Percentiles rank a stretch among this genome's conserved stretches.
Evolutionary conservation across 495 filamentous ascomycete species (phyloP).

Genomic region (Ramalina peruviana): DNA sequence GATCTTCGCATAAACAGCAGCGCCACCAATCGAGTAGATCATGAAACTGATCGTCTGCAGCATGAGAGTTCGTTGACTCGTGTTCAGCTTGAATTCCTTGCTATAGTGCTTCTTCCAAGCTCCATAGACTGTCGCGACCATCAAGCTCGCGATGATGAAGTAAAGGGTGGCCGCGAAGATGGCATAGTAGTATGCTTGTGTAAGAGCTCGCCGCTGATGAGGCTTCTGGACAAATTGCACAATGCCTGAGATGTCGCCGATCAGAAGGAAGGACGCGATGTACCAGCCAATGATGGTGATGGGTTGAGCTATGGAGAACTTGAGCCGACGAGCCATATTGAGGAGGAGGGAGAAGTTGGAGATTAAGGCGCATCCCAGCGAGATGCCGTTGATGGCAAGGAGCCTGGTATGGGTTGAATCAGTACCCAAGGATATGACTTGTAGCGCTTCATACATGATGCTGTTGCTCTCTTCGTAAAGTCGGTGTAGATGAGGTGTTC

Average conservation of each 20-base stretch:
- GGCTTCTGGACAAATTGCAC: constrained; percentile 33
- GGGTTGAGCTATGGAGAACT: constrained; percentile 44
- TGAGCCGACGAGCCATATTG: constrained; percentile 53
- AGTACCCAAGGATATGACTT: not conserved
- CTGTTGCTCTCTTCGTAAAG: too few relatives aligned
- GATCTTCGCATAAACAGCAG: constrained; percentile 53
- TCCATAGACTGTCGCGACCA: constrained; percentile 55
- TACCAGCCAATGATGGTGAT: constrained; percentile 54
- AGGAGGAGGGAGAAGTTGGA: constrained; percentile 62
- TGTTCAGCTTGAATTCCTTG: constrained; percentile 57
- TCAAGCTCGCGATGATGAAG: constrained; percentile 56
- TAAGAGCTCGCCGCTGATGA: constrained; percentile 32
- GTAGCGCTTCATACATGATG: not conserved
- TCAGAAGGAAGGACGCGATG: constrained; percentile 50
- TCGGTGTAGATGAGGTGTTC: not conserved
- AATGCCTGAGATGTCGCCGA: constrained; percentile 44
- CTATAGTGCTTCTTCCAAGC: constrained; percentile 48
- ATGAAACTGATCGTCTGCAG: constrained; percentile 72
- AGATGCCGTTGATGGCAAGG: constrained; percentile 56
- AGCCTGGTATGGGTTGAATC: constrained; percentile 34
- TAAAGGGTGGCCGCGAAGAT: constrained; percentile 65
- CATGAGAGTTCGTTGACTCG: constrained; percentile 71
- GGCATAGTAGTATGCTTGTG: constrained; percentile 72
- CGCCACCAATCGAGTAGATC: constrained; percentile 60
- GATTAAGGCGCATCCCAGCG: constrained; percentile 52